These are phyloP conservation scores for Craterostigma plantagineum DNA, from an alignment of 257 asterid genomes.

Conservation along the genomic window DNA sequence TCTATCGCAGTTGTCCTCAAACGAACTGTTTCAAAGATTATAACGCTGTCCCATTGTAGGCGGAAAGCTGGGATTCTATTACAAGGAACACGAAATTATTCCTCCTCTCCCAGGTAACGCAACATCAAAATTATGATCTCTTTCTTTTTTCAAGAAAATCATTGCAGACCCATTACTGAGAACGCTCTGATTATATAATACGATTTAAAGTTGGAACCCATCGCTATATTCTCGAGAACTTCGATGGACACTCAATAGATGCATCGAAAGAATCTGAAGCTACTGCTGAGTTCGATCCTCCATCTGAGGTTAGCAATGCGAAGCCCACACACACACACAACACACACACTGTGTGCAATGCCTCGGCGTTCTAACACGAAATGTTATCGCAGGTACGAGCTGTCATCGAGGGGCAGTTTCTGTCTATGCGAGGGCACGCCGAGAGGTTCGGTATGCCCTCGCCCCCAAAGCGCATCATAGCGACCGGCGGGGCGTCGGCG, in stretches of 20 bases:
- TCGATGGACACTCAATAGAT: constrained; percentile 33
- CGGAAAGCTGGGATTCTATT: constrained; percentile 88
- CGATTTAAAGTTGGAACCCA: constrained; percentile 60
- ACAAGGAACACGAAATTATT: constrained; percentile 74
- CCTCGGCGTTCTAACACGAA: constrained; percentile 18
- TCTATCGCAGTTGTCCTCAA: background rate
- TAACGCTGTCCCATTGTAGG: constrained; percentile 21
- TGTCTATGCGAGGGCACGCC: constrained; percentile 79
- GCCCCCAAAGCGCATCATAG: constrained; percentile 83
- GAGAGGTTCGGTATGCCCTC: constrained; percentile 90
- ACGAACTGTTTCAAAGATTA: background rate
- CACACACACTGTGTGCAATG: background rate
- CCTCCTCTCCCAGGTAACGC: constrained; percentile 84
- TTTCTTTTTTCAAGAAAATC: background rate
- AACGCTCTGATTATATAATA: background rate
- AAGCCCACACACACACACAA: background rate
- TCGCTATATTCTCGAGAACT: constrained; percentile 46
- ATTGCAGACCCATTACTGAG: background rate
- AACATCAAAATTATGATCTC: constrained; percentile 2
- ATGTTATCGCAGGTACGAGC: constrained; percentile 59
- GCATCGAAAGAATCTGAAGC: constrained; percentile 44
- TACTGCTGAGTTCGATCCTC: constrained; percentile 48
- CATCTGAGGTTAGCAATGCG: constrained; percentile 45
- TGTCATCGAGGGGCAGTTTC: constrained; percentile 73
- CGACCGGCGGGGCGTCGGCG: constrained; percentile 94